These are phyloP conservation scores for Plasmodium vinckei DNA, from an alignment of 169 alveolate species.

Conservation along the genomic window DNA sequence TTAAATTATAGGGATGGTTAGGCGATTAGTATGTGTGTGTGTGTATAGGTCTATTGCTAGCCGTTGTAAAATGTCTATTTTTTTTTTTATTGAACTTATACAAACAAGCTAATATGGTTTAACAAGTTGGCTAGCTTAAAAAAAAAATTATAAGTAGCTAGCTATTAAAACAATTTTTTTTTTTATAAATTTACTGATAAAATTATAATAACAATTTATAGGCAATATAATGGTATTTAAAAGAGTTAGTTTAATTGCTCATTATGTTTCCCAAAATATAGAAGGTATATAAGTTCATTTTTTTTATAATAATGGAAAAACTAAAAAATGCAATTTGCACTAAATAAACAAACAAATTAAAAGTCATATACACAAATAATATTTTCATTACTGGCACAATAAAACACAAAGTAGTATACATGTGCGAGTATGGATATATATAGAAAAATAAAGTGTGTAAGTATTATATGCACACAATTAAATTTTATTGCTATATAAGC, in stretches of 20 bases:
- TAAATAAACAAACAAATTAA: not conserved
- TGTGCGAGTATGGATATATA: not conserved
- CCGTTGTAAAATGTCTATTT: too few species aligned
- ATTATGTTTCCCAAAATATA: not conserved
- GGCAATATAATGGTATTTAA: not conserved
- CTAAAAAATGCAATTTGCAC: not conserved
- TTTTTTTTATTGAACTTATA: too few species aligned
- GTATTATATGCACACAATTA: not conserved
- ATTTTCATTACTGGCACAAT: not conserved
- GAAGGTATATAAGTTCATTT: not conserved
- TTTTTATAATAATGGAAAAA: not conserved
- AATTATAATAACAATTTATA: too few species aligned
- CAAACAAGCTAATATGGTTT: too few species aligned
- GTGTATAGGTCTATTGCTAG: not conserved
- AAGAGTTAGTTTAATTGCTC: constrained; percentile 5
- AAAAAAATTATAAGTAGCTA: too few species aligned
- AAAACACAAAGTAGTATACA: not conserved
- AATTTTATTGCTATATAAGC: too few species aligned
- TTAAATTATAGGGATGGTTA: not conserved
- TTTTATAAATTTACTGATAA: too few species aligned
- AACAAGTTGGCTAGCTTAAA: too few species aligned
- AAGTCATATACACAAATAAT: not conserved
- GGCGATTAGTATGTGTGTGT: not conserved
- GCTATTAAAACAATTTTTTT: too few species aligned
- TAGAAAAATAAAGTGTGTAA: not conserved